These are phyloP conservation scores for Ilex aquifolium DNA, from an alignment of 257 asterid species.

Conservation along the genomic window DNA sequence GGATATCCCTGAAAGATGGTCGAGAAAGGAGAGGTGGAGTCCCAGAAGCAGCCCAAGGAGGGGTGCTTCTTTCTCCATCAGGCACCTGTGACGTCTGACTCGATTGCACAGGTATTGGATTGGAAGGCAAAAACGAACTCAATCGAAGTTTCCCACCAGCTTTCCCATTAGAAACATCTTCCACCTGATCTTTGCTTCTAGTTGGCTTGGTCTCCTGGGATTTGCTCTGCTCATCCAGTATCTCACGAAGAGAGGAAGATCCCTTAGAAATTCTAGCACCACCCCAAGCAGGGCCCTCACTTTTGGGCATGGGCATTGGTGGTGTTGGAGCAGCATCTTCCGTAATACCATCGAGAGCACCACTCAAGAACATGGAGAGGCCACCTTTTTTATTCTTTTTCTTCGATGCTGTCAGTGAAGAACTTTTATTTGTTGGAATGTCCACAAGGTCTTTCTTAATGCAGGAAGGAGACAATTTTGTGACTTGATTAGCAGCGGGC, in stretches of 20 bases:
- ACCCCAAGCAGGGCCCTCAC: slow-evolving; percentile 98
- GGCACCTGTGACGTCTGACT: slow-evolving; percentile 32
- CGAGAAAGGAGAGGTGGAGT: slow-evolving; percentile 81
- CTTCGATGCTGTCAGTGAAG: slow-evolving; percentile 47
- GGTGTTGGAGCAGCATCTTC: slow-evolving; percentile 28
- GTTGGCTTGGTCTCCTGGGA: slow-evolving; percentile 29
- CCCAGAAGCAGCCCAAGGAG: slow-evolving; percentile 90
- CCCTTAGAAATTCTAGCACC: slow-evolving; percentile 60
- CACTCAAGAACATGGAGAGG: slow-evolving; percentile 90
- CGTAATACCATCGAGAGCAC: slow-evolving; percentile 82
- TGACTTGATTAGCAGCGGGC: slow-evolving; percentile 18
- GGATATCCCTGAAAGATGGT: slow-evolving; percentile 93
- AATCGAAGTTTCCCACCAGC: slow-evolving; percentile 41
- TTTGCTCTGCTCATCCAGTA: slow-evolving; percentile 89
- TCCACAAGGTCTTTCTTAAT: slow-evolving; percentile 32
- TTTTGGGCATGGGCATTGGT: slow-evolving; percentile 45
- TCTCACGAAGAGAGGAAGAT: slow-evolving; percentile 70
- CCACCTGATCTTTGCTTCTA: slow-evolving; percentile 32
- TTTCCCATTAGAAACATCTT: slow-evolving; percentile 36
- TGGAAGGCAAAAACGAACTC: slow-evolving; percentile 53
- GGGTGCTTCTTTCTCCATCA: slow-evolving; percentile 76
- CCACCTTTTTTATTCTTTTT: slow-evolving; percentile 90
- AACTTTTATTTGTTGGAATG: slow-evolving; percentile 15
- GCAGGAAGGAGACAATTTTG: slow-evolving; percentile 23
- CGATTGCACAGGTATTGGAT: slow-evolving; percentile 60